Evolutionary conservation across 2,329 filamentous ascomycete genomes (phyloP), one percentile per base, ranked within the genome.

Genomic region (Clathrospora elynae): DNA sequence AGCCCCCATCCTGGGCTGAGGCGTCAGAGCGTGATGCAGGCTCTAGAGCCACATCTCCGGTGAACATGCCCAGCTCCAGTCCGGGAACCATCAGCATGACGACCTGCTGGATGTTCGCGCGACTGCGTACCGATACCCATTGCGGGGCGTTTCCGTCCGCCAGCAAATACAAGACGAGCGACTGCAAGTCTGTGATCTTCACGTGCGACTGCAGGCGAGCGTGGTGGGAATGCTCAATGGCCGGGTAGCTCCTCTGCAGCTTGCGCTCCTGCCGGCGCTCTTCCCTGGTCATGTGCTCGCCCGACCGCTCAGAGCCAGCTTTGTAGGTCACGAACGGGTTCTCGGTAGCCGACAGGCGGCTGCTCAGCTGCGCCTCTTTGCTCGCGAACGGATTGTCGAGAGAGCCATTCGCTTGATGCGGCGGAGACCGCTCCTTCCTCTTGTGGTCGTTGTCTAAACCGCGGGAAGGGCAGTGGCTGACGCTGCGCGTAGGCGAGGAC

Each of bases 1-100:
- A 20, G 24, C 28, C 25, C 26, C 38, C 42, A 14, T 42, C 42
- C 25, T 43, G 34, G 22, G 11, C 19, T 13, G 42, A 17, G 30
- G 23, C 6, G 17, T 42, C 17, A 4, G 49, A 14, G 12, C 31
- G 26, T 32, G 42, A 9, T 13, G 30, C 19, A 24, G 39, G 17
- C 10, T 66, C 56, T 13, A 64, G 41, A 12, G 53, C 25, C 20
- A 60, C 43, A 10, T 71, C 73, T 23, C 81, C 78, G 67, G 87
- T 82, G 72, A 97, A 95, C 87, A 97, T 93, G 50, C 84, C 87
- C 61, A 89, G 82, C 65, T 97, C 92, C 16, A 99, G 73, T 0
- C 93, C 93, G 8, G 93, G 93, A 8, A 96, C 84, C 87, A 96
- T 92, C 54, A 99, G 75, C 26, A 88, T 82, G 19, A 97, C 91